Percentiles rank a stretch among this genome's conserved stretches.
phyloP scores from a whole-genome alignment of 2,329 filamentous ascomycete species.

The Diaporthe sp. region DNA sequence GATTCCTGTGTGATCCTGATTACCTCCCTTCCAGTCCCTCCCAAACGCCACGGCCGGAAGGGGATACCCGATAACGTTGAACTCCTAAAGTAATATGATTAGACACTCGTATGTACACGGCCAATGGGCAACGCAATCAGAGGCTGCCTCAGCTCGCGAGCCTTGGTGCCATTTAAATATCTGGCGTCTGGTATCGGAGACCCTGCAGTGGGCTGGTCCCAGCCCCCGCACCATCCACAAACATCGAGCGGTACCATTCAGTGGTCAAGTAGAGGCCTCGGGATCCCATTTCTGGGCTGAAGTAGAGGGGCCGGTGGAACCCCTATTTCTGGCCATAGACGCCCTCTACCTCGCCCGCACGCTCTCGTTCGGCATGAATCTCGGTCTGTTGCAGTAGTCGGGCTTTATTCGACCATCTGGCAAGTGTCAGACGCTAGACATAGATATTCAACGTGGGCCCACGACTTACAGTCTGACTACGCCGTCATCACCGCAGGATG shows the following conservation, averaged over 20 bases:
- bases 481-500: conserved; percentile 90
- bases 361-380: not conserved
- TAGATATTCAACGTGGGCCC: not conserved
- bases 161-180: not conserved
- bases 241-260: not conserved
- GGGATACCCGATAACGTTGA: not conserved
- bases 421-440: conserved; percentile 19
- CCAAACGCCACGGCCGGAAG: conserved; percentile 18
- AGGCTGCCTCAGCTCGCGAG: not conserved
- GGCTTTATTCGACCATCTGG: conserved; percentile 55
- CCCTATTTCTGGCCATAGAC: conserved; percentile 29
- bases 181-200: not conserved
- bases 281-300: not conserved
- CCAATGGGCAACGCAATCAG: not conserved
- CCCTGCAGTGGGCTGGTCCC: not conserved
- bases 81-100: conserved; percentile 12
- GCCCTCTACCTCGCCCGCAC: not conserved
- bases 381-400: conserved; percentile 44
- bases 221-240: not conserved
- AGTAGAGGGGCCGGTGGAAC: not conserved
- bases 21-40: not conserved
- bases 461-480: conserved; percentile 84
- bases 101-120: conserved; percentile 24
- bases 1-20: not conserved
- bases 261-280: not conserved